Percentiles rank a stretch among this genome's conserved stretches.
These are phyloP conservation scores for Penicillium odoratum DNA, from an alignment of 495 filamentous ascomycete genomes.

Conservation along the genomic window DNA sequence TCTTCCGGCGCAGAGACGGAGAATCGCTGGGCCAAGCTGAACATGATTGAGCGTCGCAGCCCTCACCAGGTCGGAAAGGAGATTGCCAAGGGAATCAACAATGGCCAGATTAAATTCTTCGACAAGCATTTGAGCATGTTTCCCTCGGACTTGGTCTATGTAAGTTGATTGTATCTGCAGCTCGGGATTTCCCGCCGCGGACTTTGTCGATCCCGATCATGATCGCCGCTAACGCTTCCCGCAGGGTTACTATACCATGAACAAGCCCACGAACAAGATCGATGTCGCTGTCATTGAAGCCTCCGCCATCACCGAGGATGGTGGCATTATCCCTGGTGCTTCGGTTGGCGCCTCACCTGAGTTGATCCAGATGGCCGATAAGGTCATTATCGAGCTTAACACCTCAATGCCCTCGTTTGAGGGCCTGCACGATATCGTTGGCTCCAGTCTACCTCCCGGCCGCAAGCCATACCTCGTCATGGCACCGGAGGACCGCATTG, in stretches of 20 bases:
- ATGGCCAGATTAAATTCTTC: conserved; percentile 86
- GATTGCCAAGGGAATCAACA: conserved; percentile 89
- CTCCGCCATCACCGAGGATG: conserved; percentile 87
- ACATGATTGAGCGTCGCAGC: conserved; percentile 85
- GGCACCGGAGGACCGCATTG: conserved; percentile 76
- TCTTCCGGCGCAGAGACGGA: conserved; percentile 89
- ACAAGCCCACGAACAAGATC: conserved; percentile 69
- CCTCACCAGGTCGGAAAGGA: conserved; percentile 92
- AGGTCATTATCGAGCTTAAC: conserved; percentile 94
- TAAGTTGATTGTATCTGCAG: conserved; percentile 36
- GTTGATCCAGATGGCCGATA: conserved; percentile 85
- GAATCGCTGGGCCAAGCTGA: conserved; percentile 79
- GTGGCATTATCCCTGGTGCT: conserved; percentile 85
- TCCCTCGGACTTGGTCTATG: conserved; percentile 81
- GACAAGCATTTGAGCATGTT: conserved; percentile 94
- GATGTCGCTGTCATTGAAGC: conserved; percentile 89
- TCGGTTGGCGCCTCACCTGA: conserved; percentile 86
- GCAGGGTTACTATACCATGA: conserved; percentile 77
- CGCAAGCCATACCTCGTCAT: conserved; percentile 88
- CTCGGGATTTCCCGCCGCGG: conserved; percentile 16
- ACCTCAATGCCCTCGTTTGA: conserved; percentile 82
- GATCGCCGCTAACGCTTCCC: conserved; percentile 12
- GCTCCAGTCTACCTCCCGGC: conserved; percentile 76
- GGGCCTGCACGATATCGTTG: conserved; percentile 88
- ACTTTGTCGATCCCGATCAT: conserved; percentile 10